These are phyloP conservation scores for Durusdinium trenchii DNA, from an alignment of 73 alveolate genomes.

Conservation along the genomic window DNA sequence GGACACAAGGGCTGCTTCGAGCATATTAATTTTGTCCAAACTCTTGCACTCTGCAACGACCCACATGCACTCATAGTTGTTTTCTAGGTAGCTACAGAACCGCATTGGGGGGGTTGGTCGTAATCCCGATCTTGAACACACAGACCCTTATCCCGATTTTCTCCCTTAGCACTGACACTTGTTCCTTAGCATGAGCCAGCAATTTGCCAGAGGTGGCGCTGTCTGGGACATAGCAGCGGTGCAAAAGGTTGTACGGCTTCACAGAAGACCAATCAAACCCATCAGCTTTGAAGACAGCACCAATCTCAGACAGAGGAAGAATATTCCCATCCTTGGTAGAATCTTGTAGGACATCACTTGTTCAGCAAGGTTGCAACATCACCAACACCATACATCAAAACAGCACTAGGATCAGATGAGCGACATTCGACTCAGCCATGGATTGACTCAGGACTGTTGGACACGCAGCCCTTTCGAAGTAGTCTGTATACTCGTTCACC, in stretches of 20 bases:
- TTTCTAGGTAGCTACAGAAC: background rate
- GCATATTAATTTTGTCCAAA: background rate
- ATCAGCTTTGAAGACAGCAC: background rate
- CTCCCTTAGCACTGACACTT: background rate
- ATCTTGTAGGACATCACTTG: background rate
- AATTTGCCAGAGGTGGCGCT: background rate
- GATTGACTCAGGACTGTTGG: no score
- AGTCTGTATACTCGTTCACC: no score
- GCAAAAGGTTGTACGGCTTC: background rate
- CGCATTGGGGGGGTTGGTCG: background rate
- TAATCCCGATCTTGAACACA: constrained; percentile 1
- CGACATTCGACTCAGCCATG: no score
- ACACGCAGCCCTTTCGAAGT: no score
- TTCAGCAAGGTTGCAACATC: background rate
- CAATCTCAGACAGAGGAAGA: background rate
- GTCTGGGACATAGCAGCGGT: background rate
- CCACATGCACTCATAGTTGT: background rate
- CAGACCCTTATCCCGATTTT: constrained; percentile 2
- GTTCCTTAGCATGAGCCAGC: background rate
- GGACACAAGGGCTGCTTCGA: background rate
- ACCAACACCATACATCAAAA: background rate
- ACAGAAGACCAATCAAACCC: background rate
- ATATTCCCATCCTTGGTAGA: no score
- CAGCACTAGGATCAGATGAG: background rate
- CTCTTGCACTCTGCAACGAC: background rate